A percentile compares a stretch with the other conserved stretches of the same genome.
phyloP scores from a whole-genome alignment of 1,284 basidiomycete species.

The Ustilago curta region DNA sequence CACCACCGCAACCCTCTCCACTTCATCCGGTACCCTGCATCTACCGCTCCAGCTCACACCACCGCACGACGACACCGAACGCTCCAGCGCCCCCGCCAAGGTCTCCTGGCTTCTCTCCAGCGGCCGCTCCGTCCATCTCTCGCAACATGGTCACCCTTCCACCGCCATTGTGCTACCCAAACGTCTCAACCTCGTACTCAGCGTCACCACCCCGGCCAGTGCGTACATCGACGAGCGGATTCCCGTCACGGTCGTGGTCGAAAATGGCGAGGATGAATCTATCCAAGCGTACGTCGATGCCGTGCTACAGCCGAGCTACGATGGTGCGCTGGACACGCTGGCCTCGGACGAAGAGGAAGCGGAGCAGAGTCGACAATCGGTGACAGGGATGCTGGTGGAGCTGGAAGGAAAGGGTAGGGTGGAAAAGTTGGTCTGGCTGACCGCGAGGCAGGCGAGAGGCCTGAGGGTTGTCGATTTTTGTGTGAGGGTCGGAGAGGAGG shows the following conservation, averaged over 20 bases:
- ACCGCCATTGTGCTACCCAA: no score
- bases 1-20: neutral
- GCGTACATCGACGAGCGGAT: slow-evolving; percentile 35
- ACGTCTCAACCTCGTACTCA: neutral
- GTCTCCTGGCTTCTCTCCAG: slow-evolving; percentile 17
- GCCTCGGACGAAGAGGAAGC: neutral
- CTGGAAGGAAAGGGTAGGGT: slow-evolving; percentile 5
- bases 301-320: slow-evolving; percentile 33
- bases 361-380: neutral
- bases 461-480: slow-evolving; percentile 14
- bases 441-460: slow-evolving; percentile 11
- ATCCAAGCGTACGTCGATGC: slow-evolving; percentile 22
- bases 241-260: slow-evolving; percentile 17
- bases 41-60: slow-evolving; percentile 6
- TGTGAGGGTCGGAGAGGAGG: slow-evolving; percentile 9
- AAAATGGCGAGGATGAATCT: slow-evolving; percentile 21
- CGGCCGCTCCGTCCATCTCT: slow-evolving; percentile 2
- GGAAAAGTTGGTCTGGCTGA: slow-evolving; percentile 18
- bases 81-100: neutral
- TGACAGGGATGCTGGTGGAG: neutral
- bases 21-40: neutral
- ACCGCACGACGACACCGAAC: neutral
- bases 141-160: slow-evolving; percentile 5
- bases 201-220: neutral
- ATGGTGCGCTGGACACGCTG: slow-evolving; percentile 26